Conservation (phyloP, 164 flowering plant genomes). For the Warburgia ugandensis region DNA sequence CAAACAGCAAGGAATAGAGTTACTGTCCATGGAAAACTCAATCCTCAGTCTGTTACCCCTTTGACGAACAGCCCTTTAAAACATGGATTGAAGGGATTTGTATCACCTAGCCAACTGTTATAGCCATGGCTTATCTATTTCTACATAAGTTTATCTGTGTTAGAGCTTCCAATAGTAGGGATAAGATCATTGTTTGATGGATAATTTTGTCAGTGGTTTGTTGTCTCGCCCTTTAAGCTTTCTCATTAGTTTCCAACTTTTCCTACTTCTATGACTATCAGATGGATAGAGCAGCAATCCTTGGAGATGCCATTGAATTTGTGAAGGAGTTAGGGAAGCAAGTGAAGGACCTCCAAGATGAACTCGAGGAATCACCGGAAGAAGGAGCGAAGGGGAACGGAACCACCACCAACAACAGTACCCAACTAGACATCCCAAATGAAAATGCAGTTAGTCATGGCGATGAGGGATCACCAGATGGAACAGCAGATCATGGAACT, state of each 20-base stretch:
- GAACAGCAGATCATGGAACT: slow-evolving; percentile 20
- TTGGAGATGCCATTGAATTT: slow-evolving; percentile 80
- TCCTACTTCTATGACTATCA: slow-evolving; percentile 12
- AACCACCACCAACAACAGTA: slow-evolving; percentile 9
- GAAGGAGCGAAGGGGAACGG: slow-evolving; percentile 22
- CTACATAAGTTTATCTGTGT: no score
- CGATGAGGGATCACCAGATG: slow-evolving; percentile 20
- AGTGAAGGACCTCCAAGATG: slow-evolving; percentile 67
- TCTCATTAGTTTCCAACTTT: background rate
- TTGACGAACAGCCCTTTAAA: no score
- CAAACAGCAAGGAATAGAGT: no score
- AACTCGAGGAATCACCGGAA: slow-evolving; percentile 61
- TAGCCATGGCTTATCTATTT: no score
- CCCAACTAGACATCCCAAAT: slow-evolving; percentile 18
- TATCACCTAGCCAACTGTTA: no score
- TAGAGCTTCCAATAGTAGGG: no score
- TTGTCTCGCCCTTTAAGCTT: background rate
- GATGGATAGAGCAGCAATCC: slow-evolving; percentile 85
- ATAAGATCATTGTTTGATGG: no score
- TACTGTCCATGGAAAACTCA: no score
- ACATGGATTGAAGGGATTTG: no score
- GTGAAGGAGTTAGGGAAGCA: slow-evolving; percentile 74
- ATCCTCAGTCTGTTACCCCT: no score
- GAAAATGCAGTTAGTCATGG: slow-evolving; percentile 17
- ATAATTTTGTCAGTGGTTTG: background rate